Evolutionary conservation across 495 filamentous ascomycete genomes (phyloP), one percentile per base, ranked within the genome.

Genomic region (Rostrohypoxylon terebratum): DNA sequence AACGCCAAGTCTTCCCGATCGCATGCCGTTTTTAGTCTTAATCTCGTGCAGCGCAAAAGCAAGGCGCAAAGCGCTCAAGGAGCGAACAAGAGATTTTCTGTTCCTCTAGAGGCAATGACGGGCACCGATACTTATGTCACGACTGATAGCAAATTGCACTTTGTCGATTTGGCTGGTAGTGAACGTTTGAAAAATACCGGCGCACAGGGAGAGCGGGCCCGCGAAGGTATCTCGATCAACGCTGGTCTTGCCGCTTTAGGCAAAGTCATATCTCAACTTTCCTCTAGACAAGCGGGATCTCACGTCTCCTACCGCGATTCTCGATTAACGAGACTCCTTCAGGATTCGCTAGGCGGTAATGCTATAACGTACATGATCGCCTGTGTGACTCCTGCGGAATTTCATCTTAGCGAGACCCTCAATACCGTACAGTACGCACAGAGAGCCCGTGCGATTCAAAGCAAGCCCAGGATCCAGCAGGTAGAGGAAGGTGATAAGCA

Each of bases 341-440:
- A 98, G 83, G 96, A 99, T 79, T 99, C 96, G 1, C 85, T 99
- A n/a, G 96, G 96, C 51, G 96, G 96, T 4, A 98, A 96, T 76
- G 96, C 96, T 0, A 96, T 97, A 75, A 99, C 96, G 1, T 99
- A 98, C 81, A 98, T 99, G 96, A 94, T 99, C 83, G 96, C 96
- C 31, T 99, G 96, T 81, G 94, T 99, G 23, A 98, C 93, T 5
- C 96, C 94, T 5, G 94, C 94, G 13, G 95, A 97, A 75, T 99
- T 98, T 78, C 95, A 99, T 79, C 84, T 98, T 16, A 98, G 94
- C 81, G 96, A 99, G 81, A 98, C 96, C 0, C 84, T 99, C 44
- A 99, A 99, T 79, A 99, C 96, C 0, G 92, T 99, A 21, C 90
- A 97, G 78, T 99, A 99, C 81, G 96, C 96, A 25, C 96, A 98